Base-by-base conservation (phyloP, 2,329 filamentous ascomycete genomes). In the Cladorrhinum sp. region DNA sequence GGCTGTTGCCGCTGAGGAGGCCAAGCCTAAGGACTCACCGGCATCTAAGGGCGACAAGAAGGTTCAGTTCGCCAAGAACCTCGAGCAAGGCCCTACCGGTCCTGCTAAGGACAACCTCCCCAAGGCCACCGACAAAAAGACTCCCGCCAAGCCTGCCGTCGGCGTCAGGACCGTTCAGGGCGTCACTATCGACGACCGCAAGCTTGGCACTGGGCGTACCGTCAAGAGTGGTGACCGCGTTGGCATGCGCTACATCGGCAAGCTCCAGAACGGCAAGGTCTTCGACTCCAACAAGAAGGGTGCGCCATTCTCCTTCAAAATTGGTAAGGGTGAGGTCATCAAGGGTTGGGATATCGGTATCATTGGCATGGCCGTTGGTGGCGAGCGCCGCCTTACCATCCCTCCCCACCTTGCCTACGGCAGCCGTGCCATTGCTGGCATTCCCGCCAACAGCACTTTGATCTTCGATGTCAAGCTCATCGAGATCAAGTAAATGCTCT, bases 251-350 rank as follows among this genome's bases (percentile, higher is more conserved):
- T 99, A 99, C 81, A 98, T 99, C 71, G 95, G 95, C 77, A 99
- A 99, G 85, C 89, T 95, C 64, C 85, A 88, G 73, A 90, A 96
- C 77, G 92, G 92, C 78, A 96, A 97, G 81, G 87, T 96, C 68
- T 99, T 99, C 72, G 93, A 98, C 78, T 84, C 92, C 77, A 98
- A 99, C 85, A 99, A 98, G 85, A 97, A 96, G 82, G 95, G 95
- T 71, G 93, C 96, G 81, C 93, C 96, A 61, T 99, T 99, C 81
- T 85, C 84, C 68, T 98, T 98, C 86, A 96, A 93, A 83, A 87
- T 96, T 63, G 96, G 95, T 69, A 86, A 88, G 74, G 93, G 93
- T 64, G 91, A 98, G 77, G 96, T 99, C 71, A 99, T 99, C 82
- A 95, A 96, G 85, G 95, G 95, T 68, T 98, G 95, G 96, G 96